Percentiles rank a stretch among this genome's conserved stretches.
These are phyloP conservation scores for Dendrocalamus sinicus DNA, from an alignment of 176 grass and related monocot species.

Conservation along the genomic window DNA sequence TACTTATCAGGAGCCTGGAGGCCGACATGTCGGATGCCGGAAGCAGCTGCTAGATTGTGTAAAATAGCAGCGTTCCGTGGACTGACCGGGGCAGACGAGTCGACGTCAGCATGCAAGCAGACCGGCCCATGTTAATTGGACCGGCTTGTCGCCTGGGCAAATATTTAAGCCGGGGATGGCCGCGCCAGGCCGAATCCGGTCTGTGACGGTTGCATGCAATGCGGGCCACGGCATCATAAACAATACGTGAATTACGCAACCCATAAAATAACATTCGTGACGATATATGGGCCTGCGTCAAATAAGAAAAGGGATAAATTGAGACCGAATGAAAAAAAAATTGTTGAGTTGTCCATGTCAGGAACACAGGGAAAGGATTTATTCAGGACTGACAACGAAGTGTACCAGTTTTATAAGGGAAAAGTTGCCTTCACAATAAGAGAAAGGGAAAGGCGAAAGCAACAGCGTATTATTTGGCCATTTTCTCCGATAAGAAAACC, in stretches of 20 bases:
- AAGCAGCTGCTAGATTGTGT: neutral
- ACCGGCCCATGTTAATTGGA: conserved; percentile 31
- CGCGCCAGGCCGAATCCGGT: conserved; percentile 14
- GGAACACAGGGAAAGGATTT: neutral
- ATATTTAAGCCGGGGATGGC: conserved; percentile 33
- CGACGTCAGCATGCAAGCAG: conserved; percentile 9
- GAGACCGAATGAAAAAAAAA: neutral
- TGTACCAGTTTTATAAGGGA: neutral
- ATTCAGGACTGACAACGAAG: neutral
- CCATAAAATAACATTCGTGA: conserved; percentile 3
- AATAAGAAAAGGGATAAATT: neutral
- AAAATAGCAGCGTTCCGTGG: neutral
- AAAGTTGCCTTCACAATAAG: neutral
- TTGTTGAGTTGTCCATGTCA: neutral
- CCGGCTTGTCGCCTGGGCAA: neutral
- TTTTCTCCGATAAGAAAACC: neutral
- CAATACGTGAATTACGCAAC: neutral
- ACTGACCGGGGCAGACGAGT: conserved; percentile 10
- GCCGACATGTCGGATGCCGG: conserved; percentile 32
- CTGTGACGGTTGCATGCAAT: conserved; percentile 11
- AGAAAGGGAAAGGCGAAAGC: neutral
- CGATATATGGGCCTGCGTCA: conserved; percentile 1
- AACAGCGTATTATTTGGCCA: neutral
- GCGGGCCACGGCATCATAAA: neutral
- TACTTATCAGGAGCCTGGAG: conserved; percentile 1